These are phyloP conservation scores for Aureobasidium sp. DNA, from an alignment of 2,329 filamentous ascomycete genomes.

Conservation along the genomic window DNA sequence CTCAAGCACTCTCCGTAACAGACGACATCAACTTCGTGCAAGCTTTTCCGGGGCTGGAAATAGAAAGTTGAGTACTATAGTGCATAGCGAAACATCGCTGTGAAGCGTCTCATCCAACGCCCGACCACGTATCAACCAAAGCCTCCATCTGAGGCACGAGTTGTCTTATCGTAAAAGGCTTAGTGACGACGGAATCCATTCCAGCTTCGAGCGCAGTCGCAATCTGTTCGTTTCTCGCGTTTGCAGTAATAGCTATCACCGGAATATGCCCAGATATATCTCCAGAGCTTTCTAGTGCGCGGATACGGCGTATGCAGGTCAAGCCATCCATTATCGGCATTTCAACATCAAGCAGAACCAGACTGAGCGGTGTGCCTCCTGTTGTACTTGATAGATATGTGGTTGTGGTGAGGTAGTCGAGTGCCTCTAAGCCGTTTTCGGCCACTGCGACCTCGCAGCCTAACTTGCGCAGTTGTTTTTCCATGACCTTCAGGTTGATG, in stretches of 20 bases:
- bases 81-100: no score
- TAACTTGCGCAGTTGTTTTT: conserved; percentile 32
- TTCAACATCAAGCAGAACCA: conserved; percentile 74
- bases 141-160: conserved; percentile 29
- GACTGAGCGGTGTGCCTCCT: conserved; percentile 19
- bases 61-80: no score
- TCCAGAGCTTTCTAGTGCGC: conserved; percentile 58
- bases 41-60: not conserved
- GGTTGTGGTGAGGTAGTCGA: conserved; percentile 29
- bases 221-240: conserved; percentile 68
- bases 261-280: conserved; percentile 59
- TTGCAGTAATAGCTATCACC: conserved; percentile 72
- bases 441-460: conserved; percentile 33
- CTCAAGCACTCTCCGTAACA: not conserved
- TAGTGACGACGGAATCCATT: conserved; percentile 43
- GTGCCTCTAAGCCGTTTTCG: conserved; percentile 33
- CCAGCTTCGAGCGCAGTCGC: conserved; percentile 63
- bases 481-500: conserved; percentile 36
- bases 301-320: conserved; percentile 62
- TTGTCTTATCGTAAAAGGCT: conserved; percentile 31
- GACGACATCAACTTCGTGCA: not conserved
- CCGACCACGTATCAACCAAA: conserved; percentile 22
- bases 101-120: conserved; percentile 3
- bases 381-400: not conserved
- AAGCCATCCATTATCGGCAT: conserved; percentile 81